Conservation (phyloP, 192 early-diverging fungal species). For the Backusella liffmaniae region DNA sequence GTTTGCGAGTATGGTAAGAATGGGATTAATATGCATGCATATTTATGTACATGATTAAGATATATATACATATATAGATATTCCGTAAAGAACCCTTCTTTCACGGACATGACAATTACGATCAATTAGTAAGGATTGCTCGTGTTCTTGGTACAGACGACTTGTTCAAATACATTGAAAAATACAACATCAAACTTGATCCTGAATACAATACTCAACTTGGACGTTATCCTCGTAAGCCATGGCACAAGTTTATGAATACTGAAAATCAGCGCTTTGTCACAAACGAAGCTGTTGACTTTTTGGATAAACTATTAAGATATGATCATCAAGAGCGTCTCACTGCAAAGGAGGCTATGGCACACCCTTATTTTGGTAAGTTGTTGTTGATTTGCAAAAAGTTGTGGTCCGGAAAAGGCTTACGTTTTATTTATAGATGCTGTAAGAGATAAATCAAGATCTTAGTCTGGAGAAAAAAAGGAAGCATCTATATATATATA, state of each 20-base stretch:
- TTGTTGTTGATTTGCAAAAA: neutral
- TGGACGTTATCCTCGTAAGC: constrained; percentile 72
- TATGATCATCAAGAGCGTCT: constrained; percentile 93
- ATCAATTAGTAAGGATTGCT: constrained; percentile 98
- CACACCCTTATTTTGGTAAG: constrained; percentile 73
- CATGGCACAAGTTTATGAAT: constrained; percentile 86
- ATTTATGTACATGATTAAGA: neutral
- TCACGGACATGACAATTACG: constrained; percentile 97
- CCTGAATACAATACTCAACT: constrained; percentile 89
- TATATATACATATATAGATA: constrained; percentile 56
- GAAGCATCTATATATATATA: neutral
- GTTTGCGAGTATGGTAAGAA: constrained; percentile 95
- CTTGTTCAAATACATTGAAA: constrained; percentile 88
- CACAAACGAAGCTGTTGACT: constrained; percentile 81
- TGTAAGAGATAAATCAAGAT: neutral
- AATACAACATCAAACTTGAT: constrained; percentile 94
- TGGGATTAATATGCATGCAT: too few relatives aligned
- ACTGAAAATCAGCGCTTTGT: constrained; percentile 84
- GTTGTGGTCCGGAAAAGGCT: neutral
- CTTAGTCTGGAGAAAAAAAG: neutral
- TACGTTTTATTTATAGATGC: neutral
- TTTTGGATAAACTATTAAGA: constrained; percentile 84
- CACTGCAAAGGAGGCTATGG: constrained; percentile 87
- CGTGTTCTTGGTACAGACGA: constrained; percentile 97
- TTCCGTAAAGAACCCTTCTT: constrained; percentile 99